Conservation (phyloP, 179 eudicot species). For the Beta macrorhiza region DNA sequence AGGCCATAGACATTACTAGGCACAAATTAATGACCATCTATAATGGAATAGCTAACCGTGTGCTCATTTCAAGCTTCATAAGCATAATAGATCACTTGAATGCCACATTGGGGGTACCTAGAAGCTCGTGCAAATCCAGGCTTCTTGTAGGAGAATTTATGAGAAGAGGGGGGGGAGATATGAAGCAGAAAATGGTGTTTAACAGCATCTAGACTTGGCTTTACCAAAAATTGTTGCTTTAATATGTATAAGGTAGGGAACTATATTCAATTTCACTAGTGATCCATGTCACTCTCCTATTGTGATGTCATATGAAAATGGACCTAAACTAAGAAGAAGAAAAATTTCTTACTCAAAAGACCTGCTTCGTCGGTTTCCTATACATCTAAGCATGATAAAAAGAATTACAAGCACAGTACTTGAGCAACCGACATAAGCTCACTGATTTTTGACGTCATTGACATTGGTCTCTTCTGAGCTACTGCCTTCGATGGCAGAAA, state of each 20-base stretch:
- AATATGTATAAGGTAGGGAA: constrained; percentile 4
- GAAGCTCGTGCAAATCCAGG: background rate
- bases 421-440: constrained; percentile 31
- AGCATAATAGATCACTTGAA: constrained; percentile 7
- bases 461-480: constrained; percentile 52
- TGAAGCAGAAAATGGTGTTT: background rate
- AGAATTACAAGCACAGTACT: constrained; percentile 4
- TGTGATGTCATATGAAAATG: constrained; percentile 2
- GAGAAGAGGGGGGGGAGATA: background rate
- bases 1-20: background rate
- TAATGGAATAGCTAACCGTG: background rate
- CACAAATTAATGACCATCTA: background rate
- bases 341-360: background rate
- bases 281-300: constrained; percentile 15
- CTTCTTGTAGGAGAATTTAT: background rate
- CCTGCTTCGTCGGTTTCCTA: constrained; percentile 12
- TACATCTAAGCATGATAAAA: background rate
- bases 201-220: constrained; percentile 8
- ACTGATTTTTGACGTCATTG: constrained; percentile 58
- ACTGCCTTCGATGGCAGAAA: constrained; percentile 47
- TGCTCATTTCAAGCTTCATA: background rate
- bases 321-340: constrained; percentile 10
- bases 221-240: background rate
- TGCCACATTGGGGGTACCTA: background rate
- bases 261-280: constrained; percentile 20